phyloP scores from a whole-genome alignment of 352 stramenopile species.

The Aphanomyces stellatus region DNA sequence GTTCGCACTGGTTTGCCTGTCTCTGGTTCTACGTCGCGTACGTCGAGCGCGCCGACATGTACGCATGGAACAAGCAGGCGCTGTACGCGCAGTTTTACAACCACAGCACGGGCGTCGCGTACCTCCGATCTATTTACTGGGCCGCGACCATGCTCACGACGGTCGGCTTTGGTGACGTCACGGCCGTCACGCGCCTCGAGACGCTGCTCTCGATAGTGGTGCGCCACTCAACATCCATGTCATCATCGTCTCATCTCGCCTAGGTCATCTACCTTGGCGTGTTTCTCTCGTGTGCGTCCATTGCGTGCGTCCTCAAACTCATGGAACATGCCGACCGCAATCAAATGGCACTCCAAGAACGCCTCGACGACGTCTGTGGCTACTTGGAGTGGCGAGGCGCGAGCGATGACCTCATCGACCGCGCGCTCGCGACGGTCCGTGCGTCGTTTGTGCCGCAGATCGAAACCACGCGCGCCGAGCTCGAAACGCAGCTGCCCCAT shows the following conservation, averaged over 20 bases:
- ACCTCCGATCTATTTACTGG: constrained; percentile 61
- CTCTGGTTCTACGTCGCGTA: constrained; percentile 19
- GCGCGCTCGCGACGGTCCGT: neutral
- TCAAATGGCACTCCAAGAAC: constrained; percentile 20
- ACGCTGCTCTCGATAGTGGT: constrained; percentile 38
- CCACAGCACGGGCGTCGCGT: constrained; percentile 21
- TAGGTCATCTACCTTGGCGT: constrained; percentile 21
- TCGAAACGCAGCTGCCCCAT: constrained; percentile 7
- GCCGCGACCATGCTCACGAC: constrained; percentile 68
- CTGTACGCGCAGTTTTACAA: constrained; percentile 16
- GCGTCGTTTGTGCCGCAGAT: constrained; percentile 12
- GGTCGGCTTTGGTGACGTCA: constrained; percentile 62
- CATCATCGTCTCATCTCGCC: neutral
- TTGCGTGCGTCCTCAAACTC: constrained; percentile 19
- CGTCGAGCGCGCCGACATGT: neutral
- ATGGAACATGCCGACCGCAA: constrained; percentile 21
- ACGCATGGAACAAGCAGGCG: neutral
- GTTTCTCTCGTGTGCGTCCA: constrained; percentile 17
- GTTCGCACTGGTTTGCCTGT: constrained; percentile 17
- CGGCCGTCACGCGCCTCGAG: constrained; percentile 30
- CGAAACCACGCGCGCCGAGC: constrained; percentile 1
- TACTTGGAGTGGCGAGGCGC: constrained; percentile 18
- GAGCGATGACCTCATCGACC: constrained; percentile 13
- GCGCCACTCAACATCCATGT: neutral
- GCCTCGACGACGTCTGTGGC: constrained; percentile 18